Percentiles rank a stretch among this genome's conserved stretches.
Conservation (phyloP, 176 grass and related monocot species). For the Thalia dealbata region DNA sequence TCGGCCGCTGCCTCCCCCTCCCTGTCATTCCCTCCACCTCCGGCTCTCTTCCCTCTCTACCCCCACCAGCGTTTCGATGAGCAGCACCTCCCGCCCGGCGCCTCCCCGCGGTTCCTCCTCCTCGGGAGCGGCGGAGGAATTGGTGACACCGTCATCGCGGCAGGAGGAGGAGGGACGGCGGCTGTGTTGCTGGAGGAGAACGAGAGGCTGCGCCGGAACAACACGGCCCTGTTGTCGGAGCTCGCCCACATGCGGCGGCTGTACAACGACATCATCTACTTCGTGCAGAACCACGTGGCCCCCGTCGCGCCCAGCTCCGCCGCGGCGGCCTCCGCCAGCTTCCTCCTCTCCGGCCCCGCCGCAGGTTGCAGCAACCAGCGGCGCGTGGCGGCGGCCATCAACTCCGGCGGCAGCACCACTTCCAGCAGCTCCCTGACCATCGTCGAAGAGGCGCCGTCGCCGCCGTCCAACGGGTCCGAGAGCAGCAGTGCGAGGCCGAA, state of each 20-base stretch:
- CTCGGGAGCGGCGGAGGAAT: background rate
- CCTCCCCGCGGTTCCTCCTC: constrained; percentile 31
- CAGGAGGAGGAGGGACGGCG: constrained; percentile 3
- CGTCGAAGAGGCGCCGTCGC: constrained; percentile 12
- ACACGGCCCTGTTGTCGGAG: constrained; percentile 21
- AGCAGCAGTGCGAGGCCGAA: constrained; percentile 11
- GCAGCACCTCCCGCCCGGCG: constrained; percentile 18
- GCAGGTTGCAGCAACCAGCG: background rate
- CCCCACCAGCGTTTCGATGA: constrained; percentile 54
- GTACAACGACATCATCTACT: constrained; percentile 28
- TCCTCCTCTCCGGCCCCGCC: constrained; percentile 32
- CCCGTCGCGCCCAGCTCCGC: constrained; percentile 18
- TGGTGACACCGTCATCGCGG: background rate
- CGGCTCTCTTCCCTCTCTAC: constrained; percentile 11
- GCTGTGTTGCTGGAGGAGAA: constrained; percentile 19
- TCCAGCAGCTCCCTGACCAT: constrained; percentile 25
- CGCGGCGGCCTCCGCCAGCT: constrained; percentile 19
- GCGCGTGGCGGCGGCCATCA: background rate
- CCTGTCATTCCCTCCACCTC: constrained; percentile 20
- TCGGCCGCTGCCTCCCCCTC: constrained; percentile 31
- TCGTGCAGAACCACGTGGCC: constrained; percentile 25
- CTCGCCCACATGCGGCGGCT: constrained; percentile 21
- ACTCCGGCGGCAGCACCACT: constrained; percentile 23
- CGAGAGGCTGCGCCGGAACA: constrained; percentile 25
- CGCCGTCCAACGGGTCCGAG: constrained; percentile 6